phyloP scores from a whole-genome alignment of 2,329 filamentous ascomycete genomes.

The Hirsutella thompsonii region DNA sequence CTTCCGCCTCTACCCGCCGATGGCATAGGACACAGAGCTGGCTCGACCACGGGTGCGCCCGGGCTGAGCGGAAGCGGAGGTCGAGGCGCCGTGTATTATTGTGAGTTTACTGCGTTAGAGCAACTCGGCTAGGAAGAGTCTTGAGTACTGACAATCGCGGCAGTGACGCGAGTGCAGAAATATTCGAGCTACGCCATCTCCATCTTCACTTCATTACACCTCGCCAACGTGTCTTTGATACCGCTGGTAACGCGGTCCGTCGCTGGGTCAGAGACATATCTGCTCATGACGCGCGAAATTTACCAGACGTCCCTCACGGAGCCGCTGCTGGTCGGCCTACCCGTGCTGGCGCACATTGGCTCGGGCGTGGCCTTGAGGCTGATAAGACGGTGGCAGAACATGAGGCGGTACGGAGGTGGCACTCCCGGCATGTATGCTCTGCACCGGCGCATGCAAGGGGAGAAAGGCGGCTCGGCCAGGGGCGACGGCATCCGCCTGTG shows the following conservation, averaged over 20 bases:
- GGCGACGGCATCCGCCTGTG: slow-evolving; percentile 35
- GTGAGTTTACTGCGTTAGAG: slow-evolving; percentile 31
- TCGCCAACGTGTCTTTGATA: slow-evolving; percentile 71
- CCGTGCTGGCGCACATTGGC: slow-evolving; percentile 61
- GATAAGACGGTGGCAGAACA: slow-evolving; percentile 57
- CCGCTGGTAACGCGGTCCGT: slow-evolving; percentile 64
- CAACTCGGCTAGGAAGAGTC: background rate
- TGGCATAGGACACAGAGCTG: slow-evolving; percentile 21
- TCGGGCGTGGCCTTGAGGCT: slow-evolving; percentile 69
- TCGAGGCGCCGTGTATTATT: slow-evolving; percentile 63
- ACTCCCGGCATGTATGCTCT: slow-evolving; percentile 36
- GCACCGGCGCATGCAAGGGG: slow-evolving; percentile 16
- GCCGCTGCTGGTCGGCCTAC: slow-evolving; percentile 64
- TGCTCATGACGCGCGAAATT: slow-evolving; percentile 81
- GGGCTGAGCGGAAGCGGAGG: slow-evolving; percentile 46
- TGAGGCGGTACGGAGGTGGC: slow-evolving; percentile 62
- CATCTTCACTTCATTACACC: slow-evolving; percentile 63
- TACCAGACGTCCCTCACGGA: slow-evolving; percentile 79
- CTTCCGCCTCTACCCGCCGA: slow-evolving; percentile 23
- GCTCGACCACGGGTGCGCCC: slow-evolving; percentile 26
- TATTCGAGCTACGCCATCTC: slow-evolving; percentile 82
- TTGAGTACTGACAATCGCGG: background rate
- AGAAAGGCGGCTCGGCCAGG: slow-evolving; percentile 22
- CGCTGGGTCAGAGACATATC: slow-evolving; percentile 65
- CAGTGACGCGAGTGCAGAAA: slow-evolving; percentile 53